Evolutionary conservation across 169 alveolate genomes (phyloP).

Genomic region (Babesia caballi): DNA sequence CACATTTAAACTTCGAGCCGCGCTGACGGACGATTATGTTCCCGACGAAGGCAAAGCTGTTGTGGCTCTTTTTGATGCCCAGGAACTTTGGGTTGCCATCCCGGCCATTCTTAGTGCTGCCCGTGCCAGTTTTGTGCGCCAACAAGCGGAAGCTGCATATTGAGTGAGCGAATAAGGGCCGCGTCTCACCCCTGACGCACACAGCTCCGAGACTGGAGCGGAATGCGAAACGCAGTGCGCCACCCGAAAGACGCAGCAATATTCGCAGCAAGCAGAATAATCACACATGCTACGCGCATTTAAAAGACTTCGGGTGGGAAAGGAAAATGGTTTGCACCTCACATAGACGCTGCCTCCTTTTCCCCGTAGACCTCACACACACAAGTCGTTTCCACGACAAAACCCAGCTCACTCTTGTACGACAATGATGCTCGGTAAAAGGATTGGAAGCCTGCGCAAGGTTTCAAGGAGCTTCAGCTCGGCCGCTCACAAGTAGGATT

Average conservation of each 20-base stretch:
- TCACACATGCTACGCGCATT: too few species aligned
- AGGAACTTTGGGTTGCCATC: constrained; percentile 81
- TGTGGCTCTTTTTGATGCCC: constrained; percentile 80
- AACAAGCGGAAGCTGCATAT: constrained; percentile 11
- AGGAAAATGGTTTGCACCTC: neutral
- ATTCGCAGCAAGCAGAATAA: too few species aligned
- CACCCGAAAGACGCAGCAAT: constrained; percentile 1
- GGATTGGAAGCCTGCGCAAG: neutral
- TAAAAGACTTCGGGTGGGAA: neutral
- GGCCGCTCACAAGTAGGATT: constrained; percentile 19
- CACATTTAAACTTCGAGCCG: constrained; percentile 83
- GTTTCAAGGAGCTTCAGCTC: constrained; percentile 27
- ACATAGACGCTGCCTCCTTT: neutral
- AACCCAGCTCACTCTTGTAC: neutral
- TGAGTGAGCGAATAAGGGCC: too few species aligned
- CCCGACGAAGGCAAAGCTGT: constrained; percentile 81
- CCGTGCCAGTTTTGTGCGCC: constrained; percentile 85
- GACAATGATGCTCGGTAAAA: neutral
- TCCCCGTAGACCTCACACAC: neutral
- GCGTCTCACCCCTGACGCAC: constrained; percentile 8
- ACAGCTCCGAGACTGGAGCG: neutral
- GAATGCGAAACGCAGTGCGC: neutral
- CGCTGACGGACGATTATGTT: constrained; percentile 83
- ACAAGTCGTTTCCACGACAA: neutral
- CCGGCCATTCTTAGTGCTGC: constrained; percentile 84